Percentiles rank a stretch among this genome's conserved stretches.
Conservation (phyloP, 2,329 filamentous ascomycete species). For the Aspergillus sp. region DNA sequence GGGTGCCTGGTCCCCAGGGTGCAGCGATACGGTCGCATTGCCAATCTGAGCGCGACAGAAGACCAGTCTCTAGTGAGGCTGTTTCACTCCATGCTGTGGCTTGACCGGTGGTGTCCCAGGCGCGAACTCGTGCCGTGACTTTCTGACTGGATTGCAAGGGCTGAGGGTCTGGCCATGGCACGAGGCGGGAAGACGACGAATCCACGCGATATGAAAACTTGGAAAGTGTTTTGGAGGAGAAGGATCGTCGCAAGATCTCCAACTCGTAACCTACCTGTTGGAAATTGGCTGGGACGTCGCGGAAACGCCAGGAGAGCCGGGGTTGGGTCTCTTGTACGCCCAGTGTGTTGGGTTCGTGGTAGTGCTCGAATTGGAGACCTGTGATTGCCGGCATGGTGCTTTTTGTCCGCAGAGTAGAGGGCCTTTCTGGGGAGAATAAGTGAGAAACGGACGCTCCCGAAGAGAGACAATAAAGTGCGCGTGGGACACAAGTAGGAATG, state of each 20-base stretch:
- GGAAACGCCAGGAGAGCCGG: background rate
- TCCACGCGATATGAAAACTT: background rate
- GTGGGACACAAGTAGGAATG: no score
- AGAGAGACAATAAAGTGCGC: no score
- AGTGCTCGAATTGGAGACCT: constrained; percentile 4
- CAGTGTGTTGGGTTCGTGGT: constrained; percentile 1
- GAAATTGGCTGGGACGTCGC: background rate
- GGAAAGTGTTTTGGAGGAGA: background rate
- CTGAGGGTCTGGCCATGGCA: background rate
- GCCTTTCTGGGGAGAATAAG: no score
- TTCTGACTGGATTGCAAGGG: background rate
- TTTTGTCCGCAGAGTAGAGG: background rate
- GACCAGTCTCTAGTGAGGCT: background rate
- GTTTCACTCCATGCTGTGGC: background rate
- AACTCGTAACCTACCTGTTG: background rate
- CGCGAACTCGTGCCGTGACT: background rate
- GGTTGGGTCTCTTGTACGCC: constrained; percentile 1
- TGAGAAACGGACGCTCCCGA: no score
- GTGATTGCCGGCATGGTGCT: background rate
- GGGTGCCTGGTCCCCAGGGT: background rate
- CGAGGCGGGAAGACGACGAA: background rate
- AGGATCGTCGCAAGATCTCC: background rate
- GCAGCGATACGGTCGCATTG: constrained; percentile 1
- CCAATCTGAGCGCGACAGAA: background rate
- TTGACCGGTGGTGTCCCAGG: background rate